Percentiles rank a stretch among this genome's conserved stretches.
These are phyloP conservation scores for Eremothecium gossypii DNA, from an alignment of 1,139 yeast species.

Conservation along the genomic window DNA sequence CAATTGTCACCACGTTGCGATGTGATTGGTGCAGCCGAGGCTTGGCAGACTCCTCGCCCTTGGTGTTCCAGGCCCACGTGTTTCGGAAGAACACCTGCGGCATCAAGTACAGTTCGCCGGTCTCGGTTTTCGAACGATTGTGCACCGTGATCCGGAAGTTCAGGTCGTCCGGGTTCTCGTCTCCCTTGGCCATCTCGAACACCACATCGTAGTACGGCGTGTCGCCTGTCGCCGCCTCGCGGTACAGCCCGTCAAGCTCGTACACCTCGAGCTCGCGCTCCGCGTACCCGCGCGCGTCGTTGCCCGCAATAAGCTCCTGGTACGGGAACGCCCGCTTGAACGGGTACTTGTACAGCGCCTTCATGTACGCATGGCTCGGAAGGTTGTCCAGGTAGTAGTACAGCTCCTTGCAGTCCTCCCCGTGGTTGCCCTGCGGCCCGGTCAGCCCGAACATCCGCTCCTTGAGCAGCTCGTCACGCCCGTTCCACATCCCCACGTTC, in stretches of 20 bases:
- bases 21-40: slow-evolving; percentile 36
- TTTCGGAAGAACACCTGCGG: slow-evolving; percentile 86
- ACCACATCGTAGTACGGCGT: slow-evolving; percentile 83
- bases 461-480: slow-evolving; percentile 73
- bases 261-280: slow-evolving; percentile 48
- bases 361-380: slow-evolving; percentile 91
- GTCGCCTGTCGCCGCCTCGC: slow-evolving; percentile 44
- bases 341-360: slow-evolving; percentile 87
- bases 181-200: slow-evolving; percentile 85
- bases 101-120: slow-evolving; percentile 80
- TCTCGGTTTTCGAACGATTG: slow-evolving; percentile 61
- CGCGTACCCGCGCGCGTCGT: slow-evolving; percentile 37
- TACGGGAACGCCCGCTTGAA: slow-evolving; percentile 71
- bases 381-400: slow-evolving; percentile 84
- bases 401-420: slow-evolving; percentile 88
- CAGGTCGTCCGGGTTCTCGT: slow-evolving; percentile 71
- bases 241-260: slow-evolving; percentile 25
- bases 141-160: slow-evolving; percentile 83
- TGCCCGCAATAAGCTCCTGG: slow-evolving; percentile 61
- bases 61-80: slow-evolving; percentile 76
- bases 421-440: slow-evolving; percentile 91
- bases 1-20: slow-evolving; percentile 42
- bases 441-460: slow-evolving; percentile 86
- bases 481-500: slow-evolving; percentile 87
- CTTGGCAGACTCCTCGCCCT: slow-evolving; percentile 50